Base-by-base conservation (phyloP, 2,329 filamentous ascomycete species). In the Penicillium sp. region DNA sequence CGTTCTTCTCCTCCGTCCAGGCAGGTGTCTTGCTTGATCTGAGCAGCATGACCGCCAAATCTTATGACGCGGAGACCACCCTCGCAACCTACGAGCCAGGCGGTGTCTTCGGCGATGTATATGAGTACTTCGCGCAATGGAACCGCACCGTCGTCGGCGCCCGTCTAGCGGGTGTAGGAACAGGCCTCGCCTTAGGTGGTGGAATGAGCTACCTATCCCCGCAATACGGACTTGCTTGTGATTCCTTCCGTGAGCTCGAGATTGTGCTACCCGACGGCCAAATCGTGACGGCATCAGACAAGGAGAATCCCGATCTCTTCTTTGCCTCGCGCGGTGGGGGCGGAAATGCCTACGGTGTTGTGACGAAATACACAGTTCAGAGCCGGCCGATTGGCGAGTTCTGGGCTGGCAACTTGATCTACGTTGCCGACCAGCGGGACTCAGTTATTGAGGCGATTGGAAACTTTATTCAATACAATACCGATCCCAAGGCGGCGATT, bases 401-500 rank as follows among this genome's bases (percentile, higher is more conserved):
- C 31, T 70, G 53, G 41, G 69, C 68, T 3, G 69, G 69, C 3
- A 71, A 70, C 24, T 19, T 71, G 48, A 56, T 71, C 29, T 71
- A 67, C 33, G 35, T 63, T 16, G 65, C 69, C 14, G 60, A 67
- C 3, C 68, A 73, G 13, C 65, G 60, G 19, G 62, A 68, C 24
- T 57, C 58, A 6, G 64, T 72, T 5, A 61, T 70, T 31, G 56
- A 64, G 8, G 72, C 72, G 1, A 68, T 70, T 39, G 57, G 58
- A 13, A 60, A 72, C 50, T 74, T 74, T 48, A 67, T 68, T 27
- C 43, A 58, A 33, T 70, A 73, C 56, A 74, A 74, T 58, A 67
- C 57, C 13, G 70, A 74, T 24, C 66, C 71, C 1, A 73, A 73
- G 53, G 72, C 72, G 7, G 62, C 64, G 29, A 69, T 74, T 46